Percentiles rank a stretch among this genome's conserved stretches.
Evolutionary conservation across 2,329 filamentous ascomycete genomes (phyloP).

Genomic region (Pseudogymnoascus sp.): DNA sequence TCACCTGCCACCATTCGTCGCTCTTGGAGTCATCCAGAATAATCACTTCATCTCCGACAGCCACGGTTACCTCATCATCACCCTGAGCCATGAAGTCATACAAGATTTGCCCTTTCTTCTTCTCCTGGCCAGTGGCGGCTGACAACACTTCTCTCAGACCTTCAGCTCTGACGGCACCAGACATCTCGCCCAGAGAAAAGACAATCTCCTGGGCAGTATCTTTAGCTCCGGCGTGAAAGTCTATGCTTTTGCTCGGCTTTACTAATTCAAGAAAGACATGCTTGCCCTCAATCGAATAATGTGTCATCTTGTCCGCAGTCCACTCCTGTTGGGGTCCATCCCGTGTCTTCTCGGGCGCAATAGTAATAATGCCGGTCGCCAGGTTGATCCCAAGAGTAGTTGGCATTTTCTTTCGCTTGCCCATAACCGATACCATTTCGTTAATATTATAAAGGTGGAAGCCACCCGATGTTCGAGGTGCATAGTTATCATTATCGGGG

Average conservation of each 20-base stretch:
- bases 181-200: slow-evolving; percentile 74
- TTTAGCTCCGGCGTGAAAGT: slow-evolving; percentile 95
- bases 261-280: slow-evolving; percentile 95
- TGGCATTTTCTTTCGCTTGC: slow-evolving; percentile 96
- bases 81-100: slow-evolving; percentile 97
- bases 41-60: slow-evolving; percentile 80
- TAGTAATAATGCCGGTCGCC: slow-evolving; percentile 77
- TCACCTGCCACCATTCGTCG: slow-evolving; percentile 97
- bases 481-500: slow-evolving; percentile 35
- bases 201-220: slow-evolving; percentile 95
- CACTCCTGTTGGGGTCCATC: slow-evolving; percentile 86
- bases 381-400: slow-evolving; percentile 94
- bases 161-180: slow-evolving; percentile 76
- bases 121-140: slow-evolving; percentile 59
- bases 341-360: slow-evolving; percentile 74
- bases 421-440: slow-evolving; percentile 95
- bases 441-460: slow-evolving; percentile 96
- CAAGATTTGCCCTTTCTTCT: slow-evolving; percentile 77
- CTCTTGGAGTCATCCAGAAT: slow-evolving; percentile 85
- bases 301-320: slow-evolving; percentile 90
- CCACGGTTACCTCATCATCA: slow-evolving; percentile 91
- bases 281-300: slow-evolving; percentile 96
- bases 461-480: slow-evolving; percentile 55
- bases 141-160: slow-evolving; percentile 77
- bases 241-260: slow-evolving; percentile 83